Conservation (phyloP, 116 monocot genomes). For the Dioscorea cayenensis region DNA sequence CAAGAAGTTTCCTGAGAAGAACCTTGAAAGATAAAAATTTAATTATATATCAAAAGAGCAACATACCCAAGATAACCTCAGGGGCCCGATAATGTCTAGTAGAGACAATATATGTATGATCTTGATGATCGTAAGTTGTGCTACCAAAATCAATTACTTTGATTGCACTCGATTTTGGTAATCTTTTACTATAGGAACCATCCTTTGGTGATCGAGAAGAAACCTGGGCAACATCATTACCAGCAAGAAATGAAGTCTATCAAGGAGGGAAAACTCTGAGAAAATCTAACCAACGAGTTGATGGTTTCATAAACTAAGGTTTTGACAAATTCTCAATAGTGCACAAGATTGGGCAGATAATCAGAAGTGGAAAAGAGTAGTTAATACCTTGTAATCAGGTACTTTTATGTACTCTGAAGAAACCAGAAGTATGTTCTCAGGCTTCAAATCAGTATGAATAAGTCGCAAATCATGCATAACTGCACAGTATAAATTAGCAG, state of each 20-base stretch:
- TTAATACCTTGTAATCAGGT: constrained; percentile 58
- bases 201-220: constrained; percentile 20
- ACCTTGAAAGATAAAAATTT: background rate
- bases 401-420: constrained; percentile 75
- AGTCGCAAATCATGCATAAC: constrained; percentile 94
- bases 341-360: background rate
- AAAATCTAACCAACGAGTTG: background rate
- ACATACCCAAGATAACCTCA: constrained; percentile 79
- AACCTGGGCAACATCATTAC: constrained; percentile 2
- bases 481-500: constrained; percentile 25
- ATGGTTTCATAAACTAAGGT: background rate
- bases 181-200: constrained; percentile 26
- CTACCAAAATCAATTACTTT: constrained; percentile 98
- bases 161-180: constrained; percentile 80
- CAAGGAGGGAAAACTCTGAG: background rate
- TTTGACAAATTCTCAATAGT: background rate
- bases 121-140: constrained; percentile 57
- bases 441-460: constrained; percentile 98
- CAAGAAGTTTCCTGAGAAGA: background rate
- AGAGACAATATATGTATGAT: constrained; percentile 68
- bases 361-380: background rate
- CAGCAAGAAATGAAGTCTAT: background rate
- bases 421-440: constrained; percentile 92
- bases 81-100: constrained; percentile 91
- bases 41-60: background rate